Base-by-base conservation (phyloP, 176 grass and related monocot species). In the Lolium perenne region DNA sequence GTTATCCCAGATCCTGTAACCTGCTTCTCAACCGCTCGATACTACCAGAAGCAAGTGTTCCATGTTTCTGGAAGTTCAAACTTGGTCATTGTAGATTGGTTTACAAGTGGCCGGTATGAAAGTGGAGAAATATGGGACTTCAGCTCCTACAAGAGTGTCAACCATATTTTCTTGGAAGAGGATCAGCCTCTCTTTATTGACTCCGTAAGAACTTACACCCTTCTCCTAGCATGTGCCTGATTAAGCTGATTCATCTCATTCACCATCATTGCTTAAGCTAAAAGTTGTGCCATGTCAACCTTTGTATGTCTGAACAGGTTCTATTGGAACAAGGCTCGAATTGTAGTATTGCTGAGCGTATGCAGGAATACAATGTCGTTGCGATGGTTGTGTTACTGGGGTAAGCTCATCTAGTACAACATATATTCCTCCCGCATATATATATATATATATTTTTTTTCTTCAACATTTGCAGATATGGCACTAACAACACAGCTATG, bases 1-100 rank as follows among this genome's bases (percentile, higher is more conserved):
- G 54, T 95, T 81, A 89, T 98, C 83, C 94, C 94, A 85, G 94
- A 98, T 76, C 97, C 93, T 2, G 92, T 98, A 25, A 98, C 97
- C 45, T 98, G 97, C 71, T 98, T 94, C 79, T 89, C 90, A 46
- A 90, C 92, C 0, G 88, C 97, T 41, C 70, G 82, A 58, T 98
- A 94, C 66, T 78, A 84, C 65, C 94, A 95, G 82, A 94, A 91
- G 77, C 93, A 98, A 86, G 88, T 91, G 49, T 98, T 98, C 71
- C 86, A 83, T 38, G 83, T 95, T 18, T 68, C 87, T 82, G 29
- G 64, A 21, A 29, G 89, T 83, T 98, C 97, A 76, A 95, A 92
- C 84, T 80, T 98, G 61, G 90, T 95, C 26, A 1, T 98, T 74
- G 94, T 98, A 21, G 97, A 98, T 80, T 98, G 93, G 94, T 89